Evolutionary conservation across 2,329 filamentous ascomycete genomes (phyloP).

Genomic region (Aspergillus sergii): DNA sequence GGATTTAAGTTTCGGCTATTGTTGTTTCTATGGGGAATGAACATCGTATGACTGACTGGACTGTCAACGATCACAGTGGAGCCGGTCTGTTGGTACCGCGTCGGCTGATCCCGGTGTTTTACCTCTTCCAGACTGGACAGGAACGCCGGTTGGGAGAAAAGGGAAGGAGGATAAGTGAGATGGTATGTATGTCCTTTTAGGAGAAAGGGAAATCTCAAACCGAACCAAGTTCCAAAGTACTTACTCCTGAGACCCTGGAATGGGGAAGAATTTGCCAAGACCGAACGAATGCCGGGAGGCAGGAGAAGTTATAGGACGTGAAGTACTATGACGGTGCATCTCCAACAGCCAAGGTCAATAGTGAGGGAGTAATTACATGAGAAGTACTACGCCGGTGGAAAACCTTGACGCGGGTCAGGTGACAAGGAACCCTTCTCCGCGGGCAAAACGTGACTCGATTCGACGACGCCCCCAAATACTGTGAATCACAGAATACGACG

Average conservation of each 20-base stretch:
- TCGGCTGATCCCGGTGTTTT: conserved; percentile 2
- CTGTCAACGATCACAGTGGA: neutral
- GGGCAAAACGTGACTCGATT: conserved; percentile 6
- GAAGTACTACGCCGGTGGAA: conserved; percentile 5
- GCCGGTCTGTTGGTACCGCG: neutral
- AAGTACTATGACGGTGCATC: neutral
- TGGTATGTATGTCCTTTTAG: neutral
- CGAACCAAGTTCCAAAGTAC: neutral
- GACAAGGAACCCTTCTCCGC: conserved; percentile 11
- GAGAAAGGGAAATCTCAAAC: neutral
- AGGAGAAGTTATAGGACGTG: neutral
- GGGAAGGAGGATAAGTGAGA: neutral
- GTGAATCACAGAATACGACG: conserved; percentile 4
- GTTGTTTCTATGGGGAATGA: conserved; percentile 1
- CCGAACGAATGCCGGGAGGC: neutral
- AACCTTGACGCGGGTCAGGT: conserved; percentile 10
- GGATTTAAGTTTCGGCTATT: conserved; percentile 5
- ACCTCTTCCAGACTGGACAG: neutral
- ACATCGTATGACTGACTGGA: conserved; percentile 10
- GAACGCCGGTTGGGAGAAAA: neutral
- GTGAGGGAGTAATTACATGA: conserved; percentile 2
- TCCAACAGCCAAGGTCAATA: neutral
- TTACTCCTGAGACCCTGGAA: neutral
- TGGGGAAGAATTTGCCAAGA: neutral
- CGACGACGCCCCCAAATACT: neutral